phyloP scores from a whole-genome alignment of 257 asterid species.

The Primulina tabacum region DNA sequence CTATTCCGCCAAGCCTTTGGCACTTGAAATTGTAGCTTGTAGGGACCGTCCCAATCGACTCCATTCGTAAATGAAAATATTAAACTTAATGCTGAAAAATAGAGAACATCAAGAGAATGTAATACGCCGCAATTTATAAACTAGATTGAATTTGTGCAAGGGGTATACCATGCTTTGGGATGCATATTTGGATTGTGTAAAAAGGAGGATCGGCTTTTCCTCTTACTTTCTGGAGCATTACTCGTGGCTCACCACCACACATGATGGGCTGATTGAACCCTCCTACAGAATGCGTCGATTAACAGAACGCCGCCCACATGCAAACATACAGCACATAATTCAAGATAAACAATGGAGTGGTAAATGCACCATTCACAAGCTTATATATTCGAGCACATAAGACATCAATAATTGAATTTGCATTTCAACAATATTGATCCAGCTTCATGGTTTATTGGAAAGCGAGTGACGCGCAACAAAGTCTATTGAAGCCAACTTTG shows the following conservation, averaged over 20 bases:
- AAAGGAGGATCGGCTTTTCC: conserved; percentile 77
- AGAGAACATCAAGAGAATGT: not conserved
- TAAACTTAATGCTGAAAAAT: conserved; percentile 69
- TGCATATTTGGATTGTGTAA: conserved; percentile 79
- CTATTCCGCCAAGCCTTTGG: conserved; percentile 70
- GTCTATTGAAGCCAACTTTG: not conserved
- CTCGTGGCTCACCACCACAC: conserved; percentile 96
- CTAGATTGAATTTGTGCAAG: not conserved
- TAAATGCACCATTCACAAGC: not conserved
- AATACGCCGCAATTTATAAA: not conserved
- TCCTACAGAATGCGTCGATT: conserved; percentile 36
- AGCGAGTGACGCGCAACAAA: not conserved
- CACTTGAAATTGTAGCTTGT: conserved; percentile 70
- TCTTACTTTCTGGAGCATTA: conserved; percentile 64
- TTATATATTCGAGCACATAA: not conserved
- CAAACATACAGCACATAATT: not conserved
- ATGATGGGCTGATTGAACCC: conserved; percentile 95
- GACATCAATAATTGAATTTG: not conserved
- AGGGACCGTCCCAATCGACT: conserved; percentile 85
- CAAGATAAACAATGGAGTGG: not conserved
- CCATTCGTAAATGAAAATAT: conserved; percentile 90
- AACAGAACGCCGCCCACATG: not conserved
- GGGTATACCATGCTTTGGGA: conserved; percentile 74
- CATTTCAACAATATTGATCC: not conserved
- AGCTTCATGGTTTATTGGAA: no score